Base-by-base conservation (phyloP, 1,139 yeast genomes). In the Debaryomyces sp. region DNA sequence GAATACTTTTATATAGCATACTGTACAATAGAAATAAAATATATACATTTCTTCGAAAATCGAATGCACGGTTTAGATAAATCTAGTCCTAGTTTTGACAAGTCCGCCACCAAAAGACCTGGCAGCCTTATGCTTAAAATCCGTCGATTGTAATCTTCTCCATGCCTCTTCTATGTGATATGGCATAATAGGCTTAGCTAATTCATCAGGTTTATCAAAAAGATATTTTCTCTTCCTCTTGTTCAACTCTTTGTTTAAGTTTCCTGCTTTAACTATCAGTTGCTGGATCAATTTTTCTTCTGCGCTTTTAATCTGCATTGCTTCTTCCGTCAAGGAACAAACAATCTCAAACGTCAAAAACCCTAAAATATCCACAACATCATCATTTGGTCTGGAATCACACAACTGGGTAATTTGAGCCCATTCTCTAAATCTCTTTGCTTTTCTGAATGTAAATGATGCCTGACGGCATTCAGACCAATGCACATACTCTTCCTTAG, bases 391-490 rank as follows among this genome's bases (percentile, higher is more conserved):
- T 59, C 95, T 82, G 18, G 95, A 83, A 54, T 95, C 99, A 17
- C 96, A 87, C 43, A 95, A 70, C 49, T 84, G 87, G 0, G 90
- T 71, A 44, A 94, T 82, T 17, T 95, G 96, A 6, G 96, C 95
- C 99, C 99, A 94, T 63, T 94, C 99, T 61, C 96, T 80, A 63
- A 94, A 94, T 61, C 97, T 75, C 64, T 92, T 90, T 15, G 89
- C 89, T 66, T 95, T 94, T 59, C 98, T 78, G 61, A 91, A 94
- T 0, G 99, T 95, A 64, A 94, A 95, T 49, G 96, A 86, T 1
- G 99, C 99, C 66, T 94, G 99, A 55, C 99, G 82, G 70, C 99
- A 94, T 64, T 94, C 99, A 12, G 96, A 88, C 97, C 98, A 94
- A 66, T 95, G 99, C 15, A 92, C 99, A 60, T 94, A 94, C 64